Evolutionary conservation across 495 filamentous ascomycete genomes (phyloP), one percentile per base, ranked within the genome.

Genomic region (Letharia columbiana): DNA sequence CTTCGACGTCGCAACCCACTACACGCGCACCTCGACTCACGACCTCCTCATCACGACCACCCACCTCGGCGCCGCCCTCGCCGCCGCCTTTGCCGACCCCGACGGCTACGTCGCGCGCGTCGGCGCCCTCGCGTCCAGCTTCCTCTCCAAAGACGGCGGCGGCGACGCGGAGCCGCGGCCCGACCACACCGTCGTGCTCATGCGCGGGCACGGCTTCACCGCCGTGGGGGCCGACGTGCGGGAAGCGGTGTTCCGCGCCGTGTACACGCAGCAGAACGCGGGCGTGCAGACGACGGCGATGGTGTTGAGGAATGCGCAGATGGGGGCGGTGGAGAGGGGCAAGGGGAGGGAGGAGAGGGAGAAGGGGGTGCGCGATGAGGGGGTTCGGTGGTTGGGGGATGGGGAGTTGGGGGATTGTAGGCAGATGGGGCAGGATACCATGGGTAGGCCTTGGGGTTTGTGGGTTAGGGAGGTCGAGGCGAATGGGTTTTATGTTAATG

Each of bases 181-280:
- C 15, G 15, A 17, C 33, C 31, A 62, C 44, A 35, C 60, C 0
- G 77, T 83, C 5, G 75, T 80, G 4, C 69, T 84, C 15, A 82
- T 82, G 80, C 69, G 72, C 4, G 76, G 76, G 12, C 82, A 84
- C 59, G 82, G 81, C 10, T 82, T 82, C 66, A 79, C 78, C 0
- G 70, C 73, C 1, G 66, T 77, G 3, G 80, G 73, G 0, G 66
- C 67, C 0, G 74, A 45, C 41, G 75, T 84, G 41, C 73, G 80
- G 65, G 62, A 73, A 59, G 77, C 71, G 5, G 77, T 83, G 6
- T 75, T 71, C 61, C 71, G 74, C 28, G 76, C 79, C 7, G 72
- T 83, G 6, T 83, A 82, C 69, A 79, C 80, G 4, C 72, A 75
- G 57, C 70, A 72, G 67, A 83, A 82, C 54, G 80, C 80, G 1